Evolutionary conservation across 305 asterid species (phyloP), one percentile per base, ranked within the genome.

Genomic region (Petunia hybrid): DNA sequence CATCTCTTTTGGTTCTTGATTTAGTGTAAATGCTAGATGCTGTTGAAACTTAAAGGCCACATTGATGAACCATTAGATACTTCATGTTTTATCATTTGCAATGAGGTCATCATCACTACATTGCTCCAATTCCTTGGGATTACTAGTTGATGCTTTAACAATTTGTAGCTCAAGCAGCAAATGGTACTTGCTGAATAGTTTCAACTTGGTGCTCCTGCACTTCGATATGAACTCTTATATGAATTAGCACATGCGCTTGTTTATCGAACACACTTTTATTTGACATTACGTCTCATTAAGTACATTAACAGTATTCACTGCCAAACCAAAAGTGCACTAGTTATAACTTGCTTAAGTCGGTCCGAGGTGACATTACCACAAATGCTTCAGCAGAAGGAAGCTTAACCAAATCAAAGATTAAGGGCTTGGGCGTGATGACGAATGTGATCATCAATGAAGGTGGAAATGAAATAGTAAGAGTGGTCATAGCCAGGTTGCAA

Each of bases 401-500:
- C 31, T 22, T 61, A 60, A 22, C 61, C 80, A 39, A 51, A 77
- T 85, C 82, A 86, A 84, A 92, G 89, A 31, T 83, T 87, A 80
- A 96, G 97, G 6, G 97, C 94, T 83, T 96, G 97, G 79, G 97
- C 95, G 68, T 96, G 99, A 89, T 94, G 98, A 41, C 80, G 92
- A 75, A 96, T 87, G 83, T 96, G 99, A 65, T 96, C 99, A 51
- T 96, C 99, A 1, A 96, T 87, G 80, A 96, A 96, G 73, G 97
- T 88, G 51, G 98, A 83, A 6, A 96, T 92, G 90, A 91, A 94
- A 82, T 80, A 90, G 90, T 91, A 96, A 16, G 99, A 96, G 91
- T 96, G 99, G 75, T 96, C 99, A 41, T 94, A 96, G 78, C 99
- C 99, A 40, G 97, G 95, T 80, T 93, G 99, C 87, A 90, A 70